Evolutionary conservation across 257 asterid species (phyloP).

Genomic region (Striga asiatica): DNA sequence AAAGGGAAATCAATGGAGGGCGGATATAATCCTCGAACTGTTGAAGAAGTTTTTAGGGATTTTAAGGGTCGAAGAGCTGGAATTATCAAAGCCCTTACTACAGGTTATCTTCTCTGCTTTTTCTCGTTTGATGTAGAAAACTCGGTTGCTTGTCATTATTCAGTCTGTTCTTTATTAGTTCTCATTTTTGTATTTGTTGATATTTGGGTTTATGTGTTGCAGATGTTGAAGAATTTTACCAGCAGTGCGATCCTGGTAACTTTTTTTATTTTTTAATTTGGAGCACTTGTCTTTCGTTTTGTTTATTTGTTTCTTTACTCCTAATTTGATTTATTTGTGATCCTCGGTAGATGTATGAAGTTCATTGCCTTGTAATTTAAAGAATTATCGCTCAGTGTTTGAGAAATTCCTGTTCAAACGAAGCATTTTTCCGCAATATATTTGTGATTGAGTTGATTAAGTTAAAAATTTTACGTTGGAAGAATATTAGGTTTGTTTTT

Average conservation of each 20-base stretch:
- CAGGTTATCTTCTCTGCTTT: conserved; percentile 20
- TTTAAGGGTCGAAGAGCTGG: conserved; percentile 51
- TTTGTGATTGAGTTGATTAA: too few relatives aligned
- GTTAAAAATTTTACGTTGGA: too few relatives aligned
- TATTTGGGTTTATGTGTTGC: conserved; percentile 16
- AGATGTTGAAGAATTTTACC: conserved; percentile 57
- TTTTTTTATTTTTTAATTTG: background rate
- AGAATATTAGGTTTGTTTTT: too few relatives aligned
- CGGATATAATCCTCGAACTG: conserved; percentile 39
- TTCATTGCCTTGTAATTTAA: too few relatives aligned
- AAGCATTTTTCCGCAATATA: too few relatives aligned
- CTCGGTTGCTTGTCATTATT: too few relatives aligned
- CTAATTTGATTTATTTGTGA: too few relatives aligned
- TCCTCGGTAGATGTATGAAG: too few relatives aligned
- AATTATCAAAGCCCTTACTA: conserved; percentile 49
- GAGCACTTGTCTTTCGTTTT: background rate
- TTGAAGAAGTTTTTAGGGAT: conserved; percentile 51
- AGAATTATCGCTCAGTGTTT: too few relatives aligned
- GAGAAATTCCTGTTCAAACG: too few relatives aligned
- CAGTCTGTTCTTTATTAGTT: background rate
- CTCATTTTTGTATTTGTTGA: background rate
- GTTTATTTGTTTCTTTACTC: too few relatives aligned
- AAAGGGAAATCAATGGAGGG: conserved; percentile 25
- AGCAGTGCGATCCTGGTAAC: conserved; percentile 57
- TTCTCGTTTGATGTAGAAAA: too few relatives aligned